phyloP scores from a whole-genome alignment of 225 moss, liverwort and hornwort species.

The Bryoerythrophyllum caledonicum region DNA sequence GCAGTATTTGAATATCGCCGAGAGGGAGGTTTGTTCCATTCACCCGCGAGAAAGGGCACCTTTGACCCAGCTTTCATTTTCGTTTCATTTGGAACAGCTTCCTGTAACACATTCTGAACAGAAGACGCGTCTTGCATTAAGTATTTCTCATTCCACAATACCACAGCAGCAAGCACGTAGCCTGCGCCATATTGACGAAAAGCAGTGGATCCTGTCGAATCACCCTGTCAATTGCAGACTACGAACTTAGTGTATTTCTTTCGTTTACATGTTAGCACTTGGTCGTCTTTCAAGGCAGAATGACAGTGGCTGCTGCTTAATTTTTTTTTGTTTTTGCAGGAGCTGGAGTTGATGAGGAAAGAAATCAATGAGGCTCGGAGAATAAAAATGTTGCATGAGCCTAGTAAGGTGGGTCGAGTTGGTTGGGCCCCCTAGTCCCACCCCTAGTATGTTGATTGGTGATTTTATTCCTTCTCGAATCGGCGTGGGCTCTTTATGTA shows the following conservation, averaged over 20 bases:
- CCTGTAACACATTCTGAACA: background rate
- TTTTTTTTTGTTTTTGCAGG: conserved; percentile 40
- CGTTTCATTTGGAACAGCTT: background rate
- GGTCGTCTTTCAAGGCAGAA: background rate
- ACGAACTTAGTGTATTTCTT: background rate
- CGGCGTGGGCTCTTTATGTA: background rate
- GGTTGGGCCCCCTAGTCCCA: background rate
- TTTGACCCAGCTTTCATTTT: conserved; percentile 3
- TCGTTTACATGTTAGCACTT: background rate
- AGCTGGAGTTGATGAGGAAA: conserved; percentile 77
- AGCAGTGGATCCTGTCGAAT: background rate
- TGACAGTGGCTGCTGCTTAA: background rate
- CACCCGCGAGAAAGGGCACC: background rate
- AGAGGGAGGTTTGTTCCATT: conserved; percentile 47
- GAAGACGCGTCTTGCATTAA: background rate
- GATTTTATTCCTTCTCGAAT: background rate
- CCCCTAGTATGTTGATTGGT: background rate
- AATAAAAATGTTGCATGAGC: conserved; percentile 90
- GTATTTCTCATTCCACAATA: conserved; percentile 1
- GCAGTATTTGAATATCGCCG: conserved; percentile 53
- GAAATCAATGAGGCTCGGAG: conserved; percentile 82
- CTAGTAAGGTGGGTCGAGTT: conserved; percentile 66
- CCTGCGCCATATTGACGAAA: conserved; percentile 6
- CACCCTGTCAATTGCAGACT: background rate
- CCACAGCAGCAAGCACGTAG: background rate